These are phyloP conservation scores for Leptographium galeiforme DNA, from an alignment of 2,329 filamentous ascomycete species.

Conservation along the genomic window DNA sequence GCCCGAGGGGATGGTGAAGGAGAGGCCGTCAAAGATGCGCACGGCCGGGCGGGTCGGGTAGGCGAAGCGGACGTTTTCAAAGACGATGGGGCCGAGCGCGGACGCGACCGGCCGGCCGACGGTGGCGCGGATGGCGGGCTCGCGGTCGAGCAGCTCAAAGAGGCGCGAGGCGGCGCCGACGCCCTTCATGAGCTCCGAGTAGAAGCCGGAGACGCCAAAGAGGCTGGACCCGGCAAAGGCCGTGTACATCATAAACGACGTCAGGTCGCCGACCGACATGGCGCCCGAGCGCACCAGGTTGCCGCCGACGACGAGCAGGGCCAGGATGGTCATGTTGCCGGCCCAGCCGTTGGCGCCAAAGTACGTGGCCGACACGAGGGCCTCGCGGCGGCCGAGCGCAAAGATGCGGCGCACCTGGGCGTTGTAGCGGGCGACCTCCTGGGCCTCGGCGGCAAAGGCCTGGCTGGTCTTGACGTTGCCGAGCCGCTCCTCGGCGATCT, in stretches of 20 bases:
- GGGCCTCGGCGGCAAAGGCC: slow-evolving; percentile 84
- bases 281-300: slow-evolving; percentile 75
- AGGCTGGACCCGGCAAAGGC: slow-evolving; percentile 75
- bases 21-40: slow-evolving; percentile 74
- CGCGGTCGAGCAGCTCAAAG: slow-evolving; percentile 87
- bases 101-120: slow-evolving; percentile 66
- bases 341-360: slow-evolving; percentile 78
- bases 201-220: slow-evolving; percentile 90
- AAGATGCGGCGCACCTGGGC: slow-evolving; percentile 87
- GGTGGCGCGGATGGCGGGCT: slow-evolving; percentile 77
- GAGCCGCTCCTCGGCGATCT: slow-evolving; percentile 94
- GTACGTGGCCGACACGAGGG: slow-evolving; percentile 79
- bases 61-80: slow-evolving; percentile 73
- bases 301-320: slow-evolving; percentile 79
- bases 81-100: slow-evolving; percentile 78
- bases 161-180: slow-evolving; percentile 91
- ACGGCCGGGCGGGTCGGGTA: slow-evolving; percentile 92
- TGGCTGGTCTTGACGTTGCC: slow-evolving; percentile 95
- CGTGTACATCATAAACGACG: slow-evolving; percentile 97
- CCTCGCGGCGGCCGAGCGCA: slow-evolving; percentile 71
- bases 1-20: slow-evolving; percentile 84
- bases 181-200: slow-evolving; percentile 97
- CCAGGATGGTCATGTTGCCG: slow-evolving; percentile 92
- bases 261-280: slow-evolving; percentile 83
- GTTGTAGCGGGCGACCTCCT: slow-evolving; percentile 86